phyloP scores from a whole-genome alignment of 176 grass and related monocot species.

The Triticum dicoccoides region DNA sequence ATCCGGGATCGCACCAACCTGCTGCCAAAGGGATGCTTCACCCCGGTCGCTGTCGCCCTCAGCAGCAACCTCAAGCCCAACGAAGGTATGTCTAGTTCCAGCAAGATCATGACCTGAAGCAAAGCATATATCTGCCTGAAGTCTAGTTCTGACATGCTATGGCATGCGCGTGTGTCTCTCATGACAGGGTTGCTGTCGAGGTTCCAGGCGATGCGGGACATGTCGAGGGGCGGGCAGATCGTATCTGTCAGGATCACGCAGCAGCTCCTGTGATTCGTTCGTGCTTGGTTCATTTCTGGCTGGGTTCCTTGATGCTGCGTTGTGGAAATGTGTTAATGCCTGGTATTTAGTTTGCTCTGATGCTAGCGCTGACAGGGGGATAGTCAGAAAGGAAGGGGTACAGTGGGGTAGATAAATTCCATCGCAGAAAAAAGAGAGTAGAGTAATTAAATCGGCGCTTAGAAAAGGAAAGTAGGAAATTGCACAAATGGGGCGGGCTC shows the following conservation, averaged over 20 bases:
- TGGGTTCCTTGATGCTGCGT: constrained; percentile 6
- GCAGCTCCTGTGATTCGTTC: constrained; percentile 53
- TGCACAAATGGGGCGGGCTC: neutral
- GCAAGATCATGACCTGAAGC: neutral
- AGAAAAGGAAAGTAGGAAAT: constrained; percentile 1
- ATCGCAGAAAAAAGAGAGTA: too few relatives aligned
- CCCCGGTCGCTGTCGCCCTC: constrained; percentile 51
- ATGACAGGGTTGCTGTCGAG: constrained; percentile 54
- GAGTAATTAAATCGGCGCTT: neutral
- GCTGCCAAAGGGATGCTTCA: constrained; percentile 43
- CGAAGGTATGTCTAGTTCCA: constrained; percentile 54
- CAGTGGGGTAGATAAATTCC: neutral
- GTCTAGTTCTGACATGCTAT: constrained; percentile 19
- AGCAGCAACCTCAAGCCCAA: constrained; percentile 72
- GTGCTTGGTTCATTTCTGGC: constrained; percentile 23
- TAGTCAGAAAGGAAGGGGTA: constrained; percentile 13
- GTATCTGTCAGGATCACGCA: constrained; percentile 81
- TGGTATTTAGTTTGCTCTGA: constrained; percentile 11
- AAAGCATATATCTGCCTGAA: neutral
- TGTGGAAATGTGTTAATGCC: constrained; percentile 27
- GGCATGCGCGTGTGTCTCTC: neutral
- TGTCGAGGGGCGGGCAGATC: constrained; percentile 43
- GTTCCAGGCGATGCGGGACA: constrained; percentile 69
- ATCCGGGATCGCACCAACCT: constrained; percentile 33
- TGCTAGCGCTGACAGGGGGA: constrained; percentile 25